These are phyloP conservation scores for Hamiltosporidium tvaerminnensis DNA, from an alignment of 371 early-diverging fungal genomes.

Conservation along the genomic window DNA sequence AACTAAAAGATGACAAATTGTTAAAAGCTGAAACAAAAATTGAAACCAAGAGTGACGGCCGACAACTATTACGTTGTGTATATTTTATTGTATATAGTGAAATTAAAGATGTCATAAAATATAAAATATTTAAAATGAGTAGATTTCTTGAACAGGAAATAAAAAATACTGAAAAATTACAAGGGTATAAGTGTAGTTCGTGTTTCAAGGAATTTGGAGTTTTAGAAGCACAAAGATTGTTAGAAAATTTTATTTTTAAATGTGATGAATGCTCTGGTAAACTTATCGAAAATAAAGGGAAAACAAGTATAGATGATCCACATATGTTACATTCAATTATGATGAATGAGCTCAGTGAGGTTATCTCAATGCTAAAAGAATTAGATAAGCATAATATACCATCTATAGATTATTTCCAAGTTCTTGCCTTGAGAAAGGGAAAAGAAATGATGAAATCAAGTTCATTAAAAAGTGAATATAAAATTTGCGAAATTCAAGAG, in stretches of 20 bases:
- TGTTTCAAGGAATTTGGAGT: slow-evolving; percentile 45
- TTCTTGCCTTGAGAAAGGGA: slow-evolving; percentile 20
- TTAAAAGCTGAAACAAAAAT: slow-evolving; percentile 48
- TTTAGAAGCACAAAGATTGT: slow-evolving; percentile 48
- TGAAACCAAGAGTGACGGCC: slow-evolving; percentile 38
- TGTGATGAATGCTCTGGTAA: slow-evolving; percentile 48
- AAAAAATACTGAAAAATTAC: slow-evolving; percentile 18
- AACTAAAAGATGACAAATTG: slow-evolving; percentile 50
- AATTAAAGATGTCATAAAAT: slow-evolving; percentile 51
- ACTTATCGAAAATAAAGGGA: slow-evolving; percentile 37
- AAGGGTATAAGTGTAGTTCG: slow-evolving; percentile 35
- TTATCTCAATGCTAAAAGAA: slow-evolving; percentile 47
- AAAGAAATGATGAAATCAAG: slow-evolving; percentile 10
- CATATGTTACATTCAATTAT: slow-evolving; percentile 23
- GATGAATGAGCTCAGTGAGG: slow-evolving; percentile 33
- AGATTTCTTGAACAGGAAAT: slow-evolving; percentile 41
- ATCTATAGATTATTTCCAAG: slow-evolving; percentile 44
- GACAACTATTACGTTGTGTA: slow-evolving; percentile 31
- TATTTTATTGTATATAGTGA: slow-evolving; percentile 50
- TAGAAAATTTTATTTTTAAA: slow-evolving; percentile 43
- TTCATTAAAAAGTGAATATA: background rate
- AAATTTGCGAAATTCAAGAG: background rate
- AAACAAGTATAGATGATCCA: slow-evolving; percentile 12
- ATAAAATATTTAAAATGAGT: slow-evolving; percentile 53
- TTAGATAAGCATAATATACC: slow-evolving; percentile 45